These are phyloP conservation scores for Scopulariopsis brevicaulis DNA, from an alignment of 2,329 filamentous ascomycete genomes.

Conservation along the genomic window DNA sequence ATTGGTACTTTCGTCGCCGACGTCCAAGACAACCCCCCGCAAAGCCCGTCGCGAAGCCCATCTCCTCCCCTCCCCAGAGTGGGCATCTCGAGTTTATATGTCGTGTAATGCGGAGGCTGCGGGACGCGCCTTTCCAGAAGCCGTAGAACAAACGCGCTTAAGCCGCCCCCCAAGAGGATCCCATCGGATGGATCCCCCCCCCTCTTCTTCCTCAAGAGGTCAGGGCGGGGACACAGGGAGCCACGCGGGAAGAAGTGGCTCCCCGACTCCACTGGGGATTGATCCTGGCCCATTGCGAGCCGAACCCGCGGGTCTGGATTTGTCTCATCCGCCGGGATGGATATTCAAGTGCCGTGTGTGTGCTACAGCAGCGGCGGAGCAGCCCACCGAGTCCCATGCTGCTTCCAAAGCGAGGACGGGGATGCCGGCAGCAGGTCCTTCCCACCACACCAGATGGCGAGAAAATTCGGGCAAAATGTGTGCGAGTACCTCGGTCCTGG, in stretches of 20 bases:
- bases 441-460: background rate
- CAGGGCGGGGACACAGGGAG: background rate
- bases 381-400: no score
- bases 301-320: background rate
- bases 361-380: no score
- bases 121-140: background rate
- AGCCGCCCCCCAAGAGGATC: background rate
- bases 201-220: background rate
- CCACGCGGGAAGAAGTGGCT: constrained; percentile 3
- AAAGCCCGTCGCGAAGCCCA: background rate
- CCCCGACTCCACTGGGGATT: constrained; percentile 3
- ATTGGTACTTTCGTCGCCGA: background rate
- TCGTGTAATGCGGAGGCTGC: background rate
- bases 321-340: background rate
- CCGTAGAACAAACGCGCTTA: background rate
- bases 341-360: background rate
- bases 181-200: background rate
- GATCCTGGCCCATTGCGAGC: background rate
- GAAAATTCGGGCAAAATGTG: no score
- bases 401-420: no score
- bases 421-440: background rate
- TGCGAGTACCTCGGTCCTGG: background rate
- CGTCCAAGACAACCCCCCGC: background rate
- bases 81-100: background rate
- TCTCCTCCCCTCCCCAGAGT: background rate